Evolutionary conservation across 2,329 filamentous ascomycete species (phyloP).

Genomic region (Fusarium musae): DNA sequence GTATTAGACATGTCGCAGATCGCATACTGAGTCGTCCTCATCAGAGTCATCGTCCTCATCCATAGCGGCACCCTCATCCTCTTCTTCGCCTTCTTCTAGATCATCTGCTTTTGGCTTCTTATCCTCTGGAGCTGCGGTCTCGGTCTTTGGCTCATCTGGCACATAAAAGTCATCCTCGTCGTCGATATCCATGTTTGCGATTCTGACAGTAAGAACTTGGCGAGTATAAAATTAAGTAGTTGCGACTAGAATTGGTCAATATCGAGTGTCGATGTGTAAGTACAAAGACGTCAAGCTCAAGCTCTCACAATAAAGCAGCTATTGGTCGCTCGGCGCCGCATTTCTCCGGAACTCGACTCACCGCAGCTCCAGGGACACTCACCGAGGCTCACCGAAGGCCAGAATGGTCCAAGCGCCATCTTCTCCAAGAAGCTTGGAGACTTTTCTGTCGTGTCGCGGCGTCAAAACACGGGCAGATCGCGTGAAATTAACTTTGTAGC

Average conservation of each 20-base stretch:
- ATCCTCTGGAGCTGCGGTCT: slow-evolving; percentile 45
- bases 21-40: slow-evolving; percentile 57
- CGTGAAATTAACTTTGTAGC: slow-evolving; percentile 32
- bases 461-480: slow-evolving; percentile 35
- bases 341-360: slow-evolving; percentile 43
- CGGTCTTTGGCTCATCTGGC: slow-evolving; percentile 63
- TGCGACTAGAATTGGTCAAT: neutral
- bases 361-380: slow-evolving; percentile 8
- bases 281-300: slow-evolving; percentile 36
- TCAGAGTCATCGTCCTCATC: slow-evolving; percentile 59
- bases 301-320: slow-evolving; percentile 24
- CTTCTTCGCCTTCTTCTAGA: slow-evolving; percentile 72
- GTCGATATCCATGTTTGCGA: slow-evolving; percentile 69
- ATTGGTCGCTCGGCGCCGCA: slow-evolving; percentile 37
- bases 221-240: neutral
- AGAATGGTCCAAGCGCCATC: slow-evolving; percentile 37
- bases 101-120: slow-evolving; percentile 60
- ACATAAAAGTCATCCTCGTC: slow-evolving; percentile 76
- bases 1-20: neutral
- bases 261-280: neutral
- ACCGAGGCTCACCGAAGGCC: slow-evolving; percentile 29
- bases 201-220: neutral
- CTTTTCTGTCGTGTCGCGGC: slow-evolving; percentile 33
- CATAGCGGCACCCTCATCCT: slow-evolving; percentile 70
- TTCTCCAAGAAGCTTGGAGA: slow-evolving; percentile 24